Base-by-base conservation (phyloP, 2,329 filamentous ascomycete genomes). In the Torrubiella hemipterigena region DNA sequence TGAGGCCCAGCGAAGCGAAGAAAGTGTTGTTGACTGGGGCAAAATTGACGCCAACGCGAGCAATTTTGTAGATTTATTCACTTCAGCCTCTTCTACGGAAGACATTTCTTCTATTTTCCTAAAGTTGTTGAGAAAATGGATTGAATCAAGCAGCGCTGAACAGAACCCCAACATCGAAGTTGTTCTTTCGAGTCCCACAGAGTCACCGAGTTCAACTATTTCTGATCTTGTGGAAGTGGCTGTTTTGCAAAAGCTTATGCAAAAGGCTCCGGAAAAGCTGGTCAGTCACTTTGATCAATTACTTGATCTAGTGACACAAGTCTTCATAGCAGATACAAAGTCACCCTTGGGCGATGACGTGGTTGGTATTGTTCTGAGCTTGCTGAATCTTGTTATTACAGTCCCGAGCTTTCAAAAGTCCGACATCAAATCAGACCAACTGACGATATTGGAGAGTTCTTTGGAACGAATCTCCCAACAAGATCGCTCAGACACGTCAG, bases 241-340 rank as follows among this genome's bases (percentile, higher is more conserved):
- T 29, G 52, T 82, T 1, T 59, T 83, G 7, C 75, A 81, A 43
- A 67, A 65, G 20, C 65, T 85, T 53, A 72, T 83, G 51, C 67
- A 71, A 16, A 65, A 59, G 27, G 67, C 77, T 27, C 67, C 75
- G 1, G 69, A 77, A 15, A 74, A 71, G 38, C 61, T 85, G 10
- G 67, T 79, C 18, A 66, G 64, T 19, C 69, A 74, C 34, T 77
- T 79, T 3, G 66, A 67, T 26, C 73, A 81, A 41, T 63, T 82
- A 6, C 55, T 85, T 3, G 67, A 74, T 27, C 62, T 86, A 3
- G 66, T 78, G 29, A 61, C 62, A 30, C 67, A 79, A 33, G 63
- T 85, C 0, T 49, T 85, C 2, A 51, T 55, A 5, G 59, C 61
- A 12, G 60, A 64, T 19, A 51, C 59, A 6, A 53, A 56, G 4